Evolutionary conservation across 2,329 filamentous ascomycete species (phyloP).

Genomic region (Paecilomyces fulvus): DNA sequence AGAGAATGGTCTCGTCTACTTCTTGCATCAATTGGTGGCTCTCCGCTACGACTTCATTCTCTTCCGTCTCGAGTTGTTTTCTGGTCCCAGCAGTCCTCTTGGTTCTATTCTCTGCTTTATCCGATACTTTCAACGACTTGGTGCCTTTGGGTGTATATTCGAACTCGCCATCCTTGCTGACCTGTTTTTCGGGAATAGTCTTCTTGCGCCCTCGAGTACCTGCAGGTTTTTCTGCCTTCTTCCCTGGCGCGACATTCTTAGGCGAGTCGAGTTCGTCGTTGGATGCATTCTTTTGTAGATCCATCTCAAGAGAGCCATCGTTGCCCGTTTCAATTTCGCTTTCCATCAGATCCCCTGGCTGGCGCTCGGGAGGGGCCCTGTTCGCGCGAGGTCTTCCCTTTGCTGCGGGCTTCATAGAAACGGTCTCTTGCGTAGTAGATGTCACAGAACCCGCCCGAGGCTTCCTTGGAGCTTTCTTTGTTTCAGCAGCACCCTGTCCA

Average conservation of each 20-base stretch:
- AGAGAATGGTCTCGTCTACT: conserved; percentile 23
- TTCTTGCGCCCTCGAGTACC: conserved; percentile 17
- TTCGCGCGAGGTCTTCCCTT: conserved; percentile 25
- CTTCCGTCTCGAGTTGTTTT: conserved; percentile 11
- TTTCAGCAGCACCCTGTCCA: conserved; percentile 40
- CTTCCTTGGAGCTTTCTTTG: conserved; percentile 20
- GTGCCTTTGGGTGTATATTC: conserved; percentile 30
- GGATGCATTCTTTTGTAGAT: conserved; percentile 12
- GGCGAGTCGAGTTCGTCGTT: conserved; percentile 20
- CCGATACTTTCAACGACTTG: conserved; percentile 12
- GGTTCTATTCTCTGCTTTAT: conserved; percentile 12
- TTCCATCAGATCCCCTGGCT: conserved; percentile 15
- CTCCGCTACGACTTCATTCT: conserved; percentile 16
- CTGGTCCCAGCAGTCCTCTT: conserved; percentile 15
- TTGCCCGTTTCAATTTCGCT: conserved; percentile 26
- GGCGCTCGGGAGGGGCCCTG: conserved; percentile 14
- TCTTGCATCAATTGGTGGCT: conserved; percentile 23
- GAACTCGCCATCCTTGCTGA: conserved; percentile 31
- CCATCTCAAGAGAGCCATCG: conserved; percentile 23
- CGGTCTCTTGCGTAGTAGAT: conserved; percentile 13
- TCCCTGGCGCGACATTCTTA: conserved; percentile 10
- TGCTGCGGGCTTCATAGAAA: conserved; percentile 12
- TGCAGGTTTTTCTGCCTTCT: conserved; percentile 14
- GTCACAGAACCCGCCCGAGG: conserved; percentile 13
- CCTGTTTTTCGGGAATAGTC: conserved; percentile 16